Conservation (phyloP, 2,329 filamentous ascomycete species). For the Fonsecaea monophora region DNA sequence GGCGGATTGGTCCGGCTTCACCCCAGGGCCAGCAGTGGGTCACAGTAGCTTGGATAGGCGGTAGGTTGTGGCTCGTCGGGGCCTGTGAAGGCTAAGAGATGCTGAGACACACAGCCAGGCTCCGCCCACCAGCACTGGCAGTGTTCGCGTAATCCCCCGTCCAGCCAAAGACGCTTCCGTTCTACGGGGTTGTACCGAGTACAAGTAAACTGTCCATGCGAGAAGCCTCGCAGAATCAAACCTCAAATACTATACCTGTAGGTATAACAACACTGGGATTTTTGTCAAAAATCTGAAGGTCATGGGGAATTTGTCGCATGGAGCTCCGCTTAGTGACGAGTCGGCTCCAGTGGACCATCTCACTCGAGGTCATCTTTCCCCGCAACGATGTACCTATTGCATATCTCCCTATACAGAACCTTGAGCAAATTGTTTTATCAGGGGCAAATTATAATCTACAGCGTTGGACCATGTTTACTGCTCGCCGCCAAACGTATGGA, state of each 20-base stretch:
- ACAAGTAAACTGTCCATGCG: not conserved
- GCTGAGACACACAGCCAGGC: slow-evolving; percentile 16
- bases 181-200: too few relatives aligned
- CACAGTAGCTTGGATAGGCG: not conserved
- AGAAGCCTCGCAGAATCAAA: not conserved
- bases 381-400: not conserved
- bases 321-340: not conserved
- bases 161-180: not conserved
- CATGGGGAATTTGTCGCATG: not conserved
- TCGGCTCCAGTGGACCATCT: not conserved
- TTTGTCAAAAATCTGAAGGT: not conserved
- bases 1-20: slow-evolving; percentile 16
- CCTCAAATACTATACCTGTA: not conserved
- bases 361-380: slow-evolving; percentile 2
- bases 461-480: not conserved
- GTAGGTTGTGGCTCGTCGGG: not conserved
- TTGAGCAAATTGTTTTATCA: not conserved
- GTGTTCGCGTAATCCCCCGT: slow-evolving; percentile 19
- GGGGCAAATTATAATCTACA: not conserved
- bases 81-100: slow-evolving; percentile 2
- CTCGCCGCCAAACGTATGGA: not conserved
- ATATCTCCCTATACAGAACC: not conserved
- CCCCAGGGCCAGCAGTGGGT: not conserved
- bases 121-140: not conserved
- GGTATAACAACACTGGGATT: not conserved